Conservation (phyloP, 768 basidiomycete genomes). For the Tricholoma terreum region DNA sequence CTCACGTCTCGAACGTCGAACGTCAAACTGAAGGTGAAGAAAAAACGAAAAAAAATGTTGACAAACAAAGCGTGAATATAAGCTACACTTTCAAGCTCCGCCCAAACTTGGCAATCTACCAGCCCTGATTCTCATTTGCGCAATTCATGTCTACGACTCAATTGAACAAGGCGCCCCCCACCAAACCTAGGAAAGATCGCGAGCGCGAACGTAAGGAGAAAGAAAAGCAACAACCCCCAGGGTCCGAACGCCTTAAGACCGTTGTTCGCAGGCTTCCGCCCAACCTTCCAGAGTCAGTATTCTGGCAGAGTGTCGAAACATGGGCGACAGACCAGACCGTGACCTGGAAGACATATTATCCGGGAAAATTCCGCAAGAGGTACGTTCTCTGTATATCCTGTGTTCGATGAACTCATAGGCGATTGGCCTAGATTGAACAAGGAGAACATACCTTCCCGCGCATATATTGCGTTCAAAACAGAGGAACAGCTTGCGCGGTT, state of each 20-base stretch:
- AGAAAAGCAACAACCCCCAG: slow-evolving; percentile 30
- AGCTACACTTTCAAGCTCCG: neutral
- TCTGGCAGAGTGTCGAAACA: slow-evolving; percentile 85
- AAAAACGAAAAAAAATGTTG: neutral
- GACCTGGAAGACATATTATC: slow-evolving; percentile 62
- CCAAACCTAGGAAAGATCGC: slow-evolving; percentile 36
- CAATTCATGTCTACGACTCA: slow-evolving; percentile 23
- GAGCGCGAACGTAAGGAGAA: slow-evolving; percentile 36
- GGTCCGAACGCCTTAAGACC: slow-evolving; percentile 72
- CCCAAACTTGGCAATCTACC: neutral
- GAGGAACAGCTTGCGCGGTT: slow-evolving; percentile 72
- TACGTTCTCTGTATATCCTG: slow-evolving; percentile 27
- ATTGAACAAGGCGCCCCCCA: slow-evolving; percentile 19
- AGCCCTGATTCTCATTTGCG: neutral
- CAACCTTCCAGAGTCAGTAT: slow-evolving; percentile 86
- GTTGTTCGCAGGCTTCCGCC: slow-evolving; percentile 87
- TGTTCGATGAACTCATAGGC: neutral
- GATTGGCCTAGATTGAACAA: slow-evolving; percentile 59
- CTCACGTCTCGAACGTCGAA: neutral
- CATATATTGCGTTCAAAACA: slow-evolving; percentile 87
- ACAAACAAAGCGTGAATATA: neutral
- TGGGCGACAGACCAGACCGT: slow-evolving; percentile 82
- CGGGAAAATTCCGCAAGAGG: slow-evolving; percentile 71
- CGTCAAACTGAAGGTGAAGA: neutral
- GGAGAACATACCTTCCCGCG: slow-evolving; percentile 83